Base-by-base conservation (phyloP, 148 eudicot species). In the Nepenthes mirabilis region DNA sequence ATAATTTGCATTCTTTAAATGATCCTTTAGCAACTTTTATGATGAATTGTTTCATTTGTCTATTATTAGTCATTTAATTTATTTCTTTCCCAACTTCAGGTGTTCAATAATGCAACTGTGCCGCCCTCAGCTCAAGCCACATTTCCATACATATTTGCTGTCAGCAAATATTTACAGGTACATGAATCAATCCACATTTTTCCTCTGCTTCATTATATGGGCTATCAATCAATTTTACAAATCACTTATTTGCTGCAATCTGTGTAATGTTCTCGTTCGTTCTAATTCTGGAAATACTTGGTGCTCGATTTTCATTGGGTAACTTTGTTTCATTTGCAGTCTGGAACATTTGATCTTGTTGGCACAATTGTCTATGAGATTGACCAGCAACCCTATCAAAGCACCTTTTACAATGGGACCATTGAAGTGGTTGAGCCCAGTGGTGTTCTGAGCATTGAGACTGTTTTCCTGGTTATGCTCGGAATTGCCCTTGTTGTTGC, bases 91-190 rank as follows among this genome's bases (percentile, higher is more conserved):
- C 35, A 33, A 59, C 48, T n/a, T 45, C 66, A 89, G 96, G 76
- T 68, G 43, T 89, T 86, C 33, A 86, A 82, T 74, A 82, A 86
- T 36, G 97, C 88, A 56, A 70, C 94, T 37, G 90, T 86, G 52
- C 94, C 97, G 33, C 78, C 94, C 60, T 86, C 87, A 47, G 83
- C 83, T 64, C 94, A 83, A 79, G 97, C 94, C 49, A 73, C 97
- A 34, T 89, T 81, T 68, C 90, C 94, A 35, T 86, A 89, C 58
- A 43, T 83, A 33, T 89, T 86, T 83, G 80, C 82, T 52, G 88
- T 89, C 62, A 86, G 94, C 90, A 83, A 83, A 79, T 86, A 83
- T 69, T 80, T 89, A 63, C 94, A 89, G 89, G 97, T 89, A 73
- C 14, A 1, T 62, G 36, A 8, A 33, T 55, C 36, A 32, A 33